These are phyloP conservation scores for Epichloe hybrida DNA, from an alignment of 2,329 filamentous ascomycete genomes.

Conservation along the genomic window DNA sequence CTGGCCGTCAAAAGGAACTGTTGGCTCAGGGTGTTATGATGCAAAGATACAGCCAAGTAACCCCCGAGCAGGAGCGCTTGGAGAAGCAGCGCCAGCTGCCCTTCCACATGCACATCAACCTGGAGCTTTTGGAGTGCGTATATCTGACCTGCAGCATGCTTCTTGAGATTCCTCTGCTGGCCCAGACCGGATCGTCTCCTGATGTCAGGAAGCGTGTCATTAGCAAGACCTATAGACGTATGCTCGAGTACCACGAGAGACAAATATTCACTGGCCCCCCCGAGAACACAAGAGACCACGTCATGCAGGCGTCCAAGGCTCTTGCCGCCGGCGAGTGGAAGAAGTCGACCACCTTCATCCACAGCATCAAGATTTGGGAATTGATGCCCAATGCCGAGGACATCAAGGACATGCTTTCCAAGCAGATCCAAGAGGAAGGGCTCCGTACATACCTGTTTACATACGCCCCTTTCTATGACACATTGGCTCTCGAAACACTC, in stretches of 20 bases:
- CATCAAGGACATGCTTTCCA: constrained; percentile 94
- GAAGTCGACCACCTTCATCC: constrained; percentile 85
- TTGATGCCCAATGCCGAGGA: constrained; percentile 84
- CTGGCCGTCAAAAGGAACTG: constrained; percentile 93
- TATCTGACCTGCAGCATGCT: constrained; percentile 99
- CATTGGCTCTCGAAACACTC: constrained; percentile 72
- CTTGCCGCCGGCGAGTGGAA: constrained; percentile 97
- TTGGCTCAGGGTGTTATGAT: constrained; percentile 97
- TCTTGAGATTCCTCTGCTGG: constrained; percentile 90
- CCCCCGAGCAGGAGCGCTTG: constrained; percentile 86
- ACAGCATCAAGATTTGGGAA: constrained; percentile 99
- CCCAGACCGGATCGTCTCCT: constrained; percentile 90
- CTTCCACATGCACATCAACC: constrained; percentile 99
- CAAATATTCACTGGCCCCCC: constrained; percentile 99
- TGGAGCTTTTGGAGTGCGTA: constrained; percentile 93
- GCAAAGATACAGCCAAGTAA: constrained; percentile 90
- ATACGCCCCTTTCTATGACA: constrained; percentile 98
- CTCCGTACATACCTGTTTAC: constrained; percentile 98
- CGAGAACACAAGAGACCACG: constrained; percentile 96
- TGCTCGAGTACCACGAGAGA: constrained; percentile 98
- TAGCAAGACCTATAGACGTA: constrained; percentile 97
- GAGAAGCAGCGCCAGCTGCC: constrained; percentile 95
- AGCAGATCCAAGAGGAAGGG: constrained; percentile 97
- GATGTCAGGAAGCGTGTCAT: constrained; percentile 96
- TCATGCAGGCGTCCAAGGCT: constrained; percentile 98